Evolutionary conservation across 768 basidiomycete genomes (phyloP).

Genomic region (Boletus tomentosulus): DNA sequence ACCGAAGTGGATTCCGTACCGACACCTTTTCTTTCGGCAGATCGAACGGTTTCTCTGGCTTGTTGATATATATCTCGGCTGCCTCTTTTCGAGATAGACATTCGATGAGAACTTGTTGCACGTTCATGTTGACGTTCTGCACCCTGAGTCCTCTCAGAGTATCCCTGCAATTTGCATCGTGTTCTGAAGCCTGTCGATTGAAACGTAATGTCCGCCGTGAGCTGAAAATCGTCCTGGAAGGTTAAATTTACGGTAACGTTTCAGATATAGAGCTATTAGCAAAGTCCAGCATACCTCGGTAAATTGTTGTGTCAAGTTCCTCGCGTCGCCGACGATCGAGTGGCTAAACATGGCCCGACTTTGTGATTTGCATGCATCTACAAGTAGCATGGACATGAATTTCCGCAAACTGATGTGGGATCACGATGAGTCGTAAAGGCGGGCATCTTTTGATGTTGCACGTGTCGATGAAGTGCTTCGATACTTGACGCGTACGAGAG

Average conservation of each 20-base stretch:
- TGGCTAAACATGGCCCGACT: neutral
- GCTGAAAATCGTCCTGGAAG: too few species aligned
- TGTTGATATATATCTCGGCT: neutral
- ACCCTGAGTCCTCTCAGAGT: neutral
- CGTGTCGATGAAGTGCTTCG: conserved; percentile 3
- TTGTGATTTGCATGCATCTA: conserved; percentile 5
- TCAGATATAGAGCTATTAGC: too few species aligned
- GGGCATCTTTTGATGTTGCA: neutral
- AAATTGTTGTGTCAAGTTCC: too few species aligned
- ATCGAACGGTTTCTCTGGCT: conserved; percentile 10
- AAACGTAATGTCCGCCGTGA: conserved; percentile 5
- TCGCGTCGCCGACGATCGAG: too few species aligned
- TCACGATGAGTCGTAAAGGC: neutral
- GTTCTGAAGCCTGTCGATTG: conserved; percentile 1
- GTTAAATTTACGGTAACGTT: too few species aligned
- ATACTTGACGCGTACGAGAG: conserved; percentile 3
- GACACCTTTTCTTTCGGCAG: conserved; percentile 8
- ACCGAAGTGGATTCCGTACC: conserved; percentile 13
- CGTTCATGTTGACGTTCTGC: neutral
- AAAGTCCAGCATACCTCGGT: too few species aligned
- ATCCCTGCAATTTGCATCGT: neutral
- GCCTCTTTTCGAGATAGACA: neutral
- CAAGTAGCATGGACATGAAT: neutral
- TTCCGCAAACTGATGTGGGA: neutral
- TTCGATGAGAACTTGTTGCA: neutral